Conservation (phyloP, 1,139 yeast species). For the Pichia sp. region DNA sequence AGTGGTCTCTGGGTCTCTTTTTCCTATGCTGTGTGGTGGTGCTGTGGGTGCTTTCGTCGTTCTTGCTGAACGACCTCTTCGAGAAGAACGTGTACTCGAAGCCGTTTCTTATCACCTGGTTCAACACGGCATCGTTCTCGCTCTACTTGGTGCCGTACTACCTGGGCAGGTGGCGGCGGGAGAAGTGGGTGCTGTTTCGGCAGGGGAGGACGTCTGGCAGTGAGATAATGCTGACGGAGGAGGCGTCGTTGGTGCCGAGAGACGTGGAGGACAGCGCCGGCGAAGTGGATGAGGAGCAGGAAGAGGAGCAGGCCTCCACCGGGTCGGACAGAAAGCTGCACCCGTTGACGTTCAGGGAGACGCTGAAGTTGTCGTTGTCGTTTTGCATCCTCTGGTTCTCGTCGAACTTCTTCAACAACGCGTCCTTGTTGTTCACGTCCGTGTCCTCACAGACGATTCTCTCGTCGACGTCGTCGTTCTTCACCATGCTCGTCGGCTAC, state of each 20-base stretch:
- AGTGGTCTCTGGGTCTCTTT: constrained; percentile 74
- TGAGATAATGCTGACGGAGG: neutral
- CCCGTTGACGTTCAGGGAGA: constrained; percentile 40
- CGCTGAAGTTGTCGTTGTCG: constrained; percentile 64
- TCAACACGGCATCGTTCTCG: constrained; percentile 80
- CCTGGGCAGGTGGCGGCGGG: constrained; percentile 5
- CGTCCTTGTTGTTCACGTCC: constrained; percentile 79
- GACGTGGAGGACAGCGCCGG: neutral
- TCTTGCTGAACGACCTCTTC: constrained; percentile 67
- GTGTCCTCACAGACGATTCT: constrained; percentile 92
- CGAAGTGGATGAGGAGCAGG: too few species aligned
- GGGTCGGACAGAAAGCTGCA: constrained; percentile 1
- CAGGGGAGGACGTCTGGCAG: neutral
- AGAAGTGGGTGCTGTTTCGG: neutral
- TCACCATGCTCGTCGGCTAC: constrained; percentile 82
- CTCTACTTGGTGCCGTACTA: constrained; percentile 68
- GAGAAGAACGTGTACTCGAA: constrained; percentile 69
- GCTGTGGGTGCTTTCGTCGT: constrained; percentile 86
- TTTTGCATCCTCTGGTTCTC: constrained; percentile 86
- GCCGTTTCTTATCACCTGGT: constrained; percentile 90
- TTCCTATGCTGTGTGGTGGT: constrained; percentile 70
- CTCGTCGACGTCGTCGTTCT: constrained; percentile 87
- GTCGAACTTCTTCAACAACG: constrained; percentile 85
- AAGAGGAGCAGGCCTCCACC: too few species aligned
- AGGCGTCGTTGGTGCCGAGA: constrained; percentile 1